Evolutionary conservation across 257 asterid genomes (phyloP), one percentile per base, ranked within the genome.

Genomic region (Striga asiatica): DNA sequence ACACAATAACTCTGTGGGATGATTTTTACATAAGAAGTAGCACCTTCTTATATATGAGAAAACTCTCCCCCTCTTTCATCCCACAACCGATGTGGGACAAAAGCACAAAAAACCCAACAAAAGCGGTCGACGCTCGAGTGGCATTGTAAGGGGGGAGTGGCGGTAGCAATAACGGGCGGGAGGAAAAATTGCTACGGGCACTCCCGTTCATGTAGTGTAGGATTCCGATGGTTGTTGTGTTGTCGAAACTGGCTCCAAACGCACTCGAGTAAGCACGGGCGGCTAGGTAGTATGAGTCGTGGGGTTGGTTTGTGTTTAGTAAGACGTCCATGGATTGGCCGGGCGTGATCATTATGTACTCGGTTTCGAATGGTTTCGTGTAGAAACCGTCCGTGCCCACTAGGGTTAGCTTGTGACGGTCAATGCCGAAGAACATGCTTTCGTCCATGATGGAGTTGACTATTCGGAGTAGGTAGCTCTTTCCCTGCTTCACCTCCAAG

Each of bases 381-480:
- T 73, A 73, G 75, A 73, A 76, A 24, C 77, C 83, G 34, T 76
- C 79, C 0, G 61, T 67, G 32, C 77, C 83, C 0, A 73, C 79
- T 0, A 73, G 2, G 0, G 61, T 58, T 1, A 77, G 77, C 11
- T 73, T 67, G 77, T 77, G 83, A 3, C 57, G 23, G 0, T 77
- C 75, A 2, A 64, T 24, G 3, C 73, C 48, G 14, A 77, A 77
- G 62, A 77, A 77, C 35, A 77, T 63, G 46, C 66, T 54, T 49
- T 73, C 79, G 34, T 77, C 79, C 77, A 77, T 66, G 31, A 58
- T 62, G n/a, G n/a, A n/a, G n/a, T n/a, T n/a, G n/a, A n/a, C n/a
- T n/a, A n/a, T n/a, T n/a, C n/a, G n/a, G n/a, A n/a, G n/a, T n/a
- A n/a, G n/a, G n/a, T n/a, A n/a, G n/a, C n/a, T n/a, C n/a, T n/a